Base-by-base conservation (phyloP, 352 stramenopile species). In the Blastocystis sp. region DNA sequence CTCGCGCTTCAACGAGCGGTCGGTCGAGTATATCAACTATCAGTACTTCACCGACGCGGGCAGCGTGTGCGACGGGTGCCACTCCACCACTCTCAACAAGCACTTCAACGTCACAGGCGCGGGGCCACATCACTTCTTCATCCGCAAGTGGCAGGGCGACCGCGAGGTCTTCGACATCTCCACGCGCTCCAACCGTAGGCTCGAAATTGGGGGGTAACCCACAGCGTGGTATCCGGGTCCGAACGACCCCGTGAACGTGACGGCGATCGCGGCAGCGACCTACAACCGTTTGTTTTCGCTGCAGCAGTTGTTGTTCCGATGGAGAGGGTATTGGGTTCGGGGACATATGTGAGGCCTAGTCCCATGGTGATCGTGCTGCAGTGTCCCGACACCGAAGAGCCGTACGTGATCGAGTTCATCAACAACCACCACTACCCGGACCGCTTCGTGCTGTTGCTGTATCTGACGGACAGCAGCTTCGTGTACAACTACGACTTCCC, bases 231-330 rank as follows among this genome's bases (percentile, higher is more conserved):
- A n/a, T n/a, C n/a, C n/a, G n/a, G n/a, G n/a, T n/a, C n/a, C n/a
- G n/a, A n/a, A 41, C 2, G 26, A 21, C 21, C n/a, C 45, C 16
- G n/a, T 65, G 0, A 33, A 81, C 39, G 50, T 81, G 10, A 81
- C 71, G 0, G 71, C 39, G 12, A 81, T 81, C n/a, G 71, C 71
- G 19, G 71, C 71, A 63, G 71, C 71, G 0, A 81, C 71, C 21
- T 81, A 81, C 45, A 81, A 81, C 50, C 71, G 71, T 31, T 24
- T 81, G 3, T 81, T 81, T 35, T 81, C 71, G 3, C 26, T 81
- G n/a, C 71, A 81, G 26, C 71, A 81, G 45, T 2, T 81, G 0
- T 33, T 81, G 12, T 81, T 45, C 66, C 45, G 71, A 2, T 81
- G 71, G 71, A 51, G 71, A 63, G 71, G 71, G 71, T 81, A 37